A percentile compares a stretch with the other conserved stretches of the same genome.
phyloP scores from a whole-genome alignment of 2,329 filamentous ascomycete genomes.

The Aureobasidium sp. region DNA sequence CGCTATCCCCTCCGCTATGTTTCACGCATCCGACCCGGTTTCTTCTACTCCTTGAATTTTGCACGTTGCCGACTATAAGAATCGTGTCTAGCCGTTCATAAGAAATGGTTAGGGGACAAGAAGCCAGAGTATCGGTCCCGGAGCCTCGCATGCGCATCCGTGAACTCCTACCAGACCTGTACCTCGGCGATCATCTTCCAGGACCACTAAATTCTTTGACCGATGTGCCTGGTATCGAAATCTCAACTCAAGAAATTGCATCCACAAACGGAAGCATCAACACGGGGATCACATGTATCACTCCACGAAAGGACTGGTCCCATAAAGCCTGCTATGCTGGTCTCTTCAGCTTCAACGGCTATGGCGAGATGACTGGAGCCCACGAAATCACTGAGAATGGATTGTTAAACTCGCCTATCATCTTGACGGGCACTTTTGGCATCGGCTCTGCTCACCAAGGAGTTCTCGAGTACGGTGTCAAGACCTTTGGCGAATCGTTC shows the following conservation, averaged over 20 bases:
- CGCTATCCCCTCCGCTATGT: too few relatives aligned
- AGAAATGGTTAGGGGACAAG: neutral
- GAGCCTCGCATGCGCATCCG: slow-evolving; percentile 2
- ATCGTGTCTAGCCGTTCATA: neutral
- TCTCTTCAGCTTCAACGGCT: slow-evolving; percentile 3
- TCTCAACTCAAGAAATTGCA: neutral
- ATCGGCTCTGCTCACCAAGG: neutral
- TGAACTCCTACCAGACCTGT: neutral
- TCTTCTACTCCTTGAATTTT: neutral
- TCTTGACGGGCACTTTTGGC: slow-evolving; percentile 2
- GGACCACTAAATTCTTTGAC: neutral
- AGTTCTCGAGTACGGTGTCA: neutral
- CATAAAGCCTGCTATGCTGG: slow-evolving; percentile 6
- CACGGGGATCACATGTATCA: neutral
- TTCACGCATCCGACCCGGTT: neutral
- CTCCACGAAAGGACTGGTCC: neutral
- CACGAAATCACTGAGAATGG: neutral
- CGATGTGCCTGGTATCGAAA: neutral
- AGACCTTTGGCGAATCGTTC: neutral
- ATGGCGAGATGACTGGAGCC: neutral
- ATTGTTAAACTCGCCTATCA: neutral
- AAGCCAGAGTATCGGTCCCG: neutral
- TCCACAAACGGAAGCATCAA: neutral
- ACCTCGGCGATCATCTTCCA: neutral
- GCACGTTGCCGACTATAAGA: too few relatives aligned